Base-by-base conservation (phyloP, 2,329 filamentous ascomycete species). In the Aureobasidium pullulans region DNA sequence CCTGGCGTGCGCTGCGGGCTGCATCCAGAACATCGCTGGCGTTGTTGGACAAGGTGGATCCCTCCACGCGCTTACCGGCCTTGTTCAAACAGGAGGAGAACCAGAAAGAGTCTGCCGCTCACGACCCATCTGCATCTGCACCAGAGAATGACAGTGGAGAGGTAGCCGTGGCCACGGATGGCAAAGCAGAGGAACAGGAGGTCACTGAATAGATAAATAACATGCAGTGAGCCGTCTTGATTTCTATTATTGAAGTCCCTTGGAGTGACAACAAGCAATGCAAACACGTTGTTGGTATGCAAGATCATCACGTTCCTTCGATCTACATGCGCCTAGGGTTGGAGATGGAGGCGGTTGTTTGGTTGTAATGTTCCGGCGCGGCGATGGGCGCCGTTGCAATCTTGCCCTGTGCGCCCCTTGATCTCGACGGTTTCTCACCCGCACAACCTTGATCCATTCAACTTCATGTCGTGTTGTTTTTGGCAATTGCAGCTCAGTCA, bases 1-100 rank as follows among this genome's bases (percentile, higher is more conserved):
- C 85, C 60, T 99, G 94, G 94, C 84, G 92, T 65, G 89, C 90
- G 5, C 77, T 99, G 63, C 85, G 94, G 56, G 83, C 96, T 64
- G 88, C 90, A 9, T 85, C 88, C 59, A 84, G 84, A 64, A 84
- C 80, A 60, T 88, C 87, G 66, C 81, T 97, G 64, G 81, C 84
- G 46, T 77, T 85, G 19, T 94, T 97, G 71, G 92, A 97, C 72
- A 90, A 88, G 72, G 88, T 96, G 49, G 91, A 96, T 59, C 86
- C 91, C 64, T 86, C 88, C 42, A 88, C 88, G 69, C 89, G 90
- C 63, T 70, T 85, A 62, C 76, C 81, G 62, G 71, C 74, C 61
- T 74, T 82, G 61, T 79, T 81, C 60, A 73, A 71, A 39, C 60
- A 65, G 16, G 67, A 68, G 19, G 64, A 63, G 16, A 53, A 58